Evolutionary conservation across 2,329 filamentous ascomycete genomes (phyloP), one percentile per base, ranked within the genome.

Genomic region (Exophiala sp.): DNA sequence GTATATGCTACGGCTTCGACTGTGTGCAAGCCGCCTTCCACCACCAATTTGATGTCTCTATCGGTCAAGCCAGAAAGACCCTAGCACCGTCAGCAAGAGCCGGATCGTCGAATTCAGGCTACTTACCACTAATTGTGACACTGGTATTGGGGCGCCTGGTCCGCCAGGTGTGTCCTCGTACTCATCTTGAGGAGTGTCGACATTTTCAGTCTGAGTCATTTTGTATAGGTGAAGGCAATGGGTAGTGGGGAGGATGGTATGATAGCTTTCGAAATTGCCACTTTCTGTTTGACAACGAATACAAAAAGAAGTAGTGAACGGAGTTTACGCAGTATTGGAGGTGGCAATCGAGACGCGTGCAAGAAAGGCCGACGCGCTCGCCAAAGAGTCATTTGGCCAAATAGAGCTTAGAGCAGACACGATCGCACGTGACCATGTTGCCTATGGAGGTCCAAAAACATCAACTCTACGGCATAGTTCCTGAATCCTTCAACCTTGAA

Each of bases 1-100:
- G 94, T 97, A 69, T 99, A 99, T 46, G 94, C 94, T 57, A 99
- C 88, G 2, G 91, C 87, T 72, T 99, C 94, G 35, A 99, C 91
- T 0, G 94, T 99, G 69, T 97, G 90, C 71, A 85, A 97, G 4
- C 94, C 94, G 36, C 89, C 91, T 66, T 97, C 92, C 14, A 95
- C 78, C 18, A 99, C 84, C 36, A 96, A 78, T 69, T 96, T 94
- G 64, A 97, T 95, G 69, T 99, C 94, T 66, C 95, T 85, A 64
- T 91, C 91, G n/a, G 91, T 96, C 62, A 97, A 75, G 11, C 92
- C 92, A 42, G 88, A 85, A 57, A 96, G 77, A 29, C 92, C 92
- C 91, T 96, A 58, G 8, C 47, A 47, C 33, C 60, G n/a, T 55
- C 36, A 55, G 41, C 29, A n/a, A 14, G 20, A 21, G 18, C 16